These are phyloP conservation scores for Neoarthrinium moseri DNA, from an alignment of 2,329 filamentous ascomycete genomes.

Conservation along the genomic window DNA sequence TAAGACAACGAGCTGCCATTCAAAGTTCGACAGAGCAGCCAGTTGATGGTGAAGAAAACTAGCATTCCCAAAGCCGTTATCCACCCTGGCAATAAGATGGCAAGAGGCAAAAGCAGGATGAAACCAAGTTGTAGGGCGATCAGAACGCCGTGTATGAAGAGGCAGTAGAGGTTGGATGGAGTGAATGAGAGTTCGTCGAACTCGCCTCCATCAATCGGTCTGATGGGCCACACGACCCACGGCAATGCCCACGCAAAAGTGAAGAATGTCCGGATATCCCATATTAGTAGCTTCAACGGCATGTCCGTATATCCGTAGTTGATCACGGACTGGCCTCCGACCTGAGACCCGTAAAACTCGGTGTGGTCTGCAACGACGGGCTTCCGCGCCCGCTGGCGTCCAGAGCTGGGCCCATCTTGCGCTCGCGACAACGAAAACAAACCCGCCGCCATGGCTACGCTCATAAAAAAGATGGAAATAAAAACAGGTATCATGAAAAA, in stretches of 20 bases:
- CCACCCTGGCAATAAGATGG: conserved; percentile 49
- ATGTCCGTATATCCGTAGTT: conserved; percentile 61
- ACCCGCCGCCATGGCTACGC: neutral
- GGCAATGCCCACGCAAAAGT: conserved; percentile 55
- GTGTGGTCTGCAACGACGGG: conserved; percentile 29
- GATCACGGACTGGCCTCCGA: conserved; percentile 56
- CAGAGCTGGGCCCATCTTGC: neutral
- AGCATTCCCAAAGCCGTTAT: conserved; percentile 35
- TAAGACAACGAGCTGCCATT: conserved; percentile 52
- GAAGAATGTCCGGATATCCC: conserved; percentile 57
- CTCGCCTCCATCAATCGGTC: conserved; percentile 47
- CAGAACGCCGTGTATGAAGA: conserved; percentile 59
- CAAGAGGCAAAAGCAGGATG: conserved; percentile 55
- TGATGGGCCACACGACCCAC: conserved; percentile 59
- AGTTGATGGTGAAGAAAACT: conserved; percentile 49
- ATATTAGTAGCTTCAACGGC: conserved; percentile 48
- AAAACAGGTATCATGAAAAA: neutral
- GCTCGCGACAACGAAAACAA: conserved; percentile 2
- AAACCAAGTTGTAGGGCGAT: conserved; percentile 59
- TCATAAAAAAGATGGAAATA: neutral
- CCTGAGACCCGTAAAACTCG: conserved; percentile 57
- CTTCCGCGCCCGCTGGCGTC: conserved; percentile 4
- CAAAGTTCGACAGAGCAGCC: conserved; percentile 47
- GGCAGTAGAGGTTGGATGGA: conserved; percentile 51
- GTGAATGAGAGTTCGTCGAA: conserved; percentile 66